Conservation (phyloP, 495 filamentous ascomycete genomes). For the Bathelium albidoporum region DNA sequence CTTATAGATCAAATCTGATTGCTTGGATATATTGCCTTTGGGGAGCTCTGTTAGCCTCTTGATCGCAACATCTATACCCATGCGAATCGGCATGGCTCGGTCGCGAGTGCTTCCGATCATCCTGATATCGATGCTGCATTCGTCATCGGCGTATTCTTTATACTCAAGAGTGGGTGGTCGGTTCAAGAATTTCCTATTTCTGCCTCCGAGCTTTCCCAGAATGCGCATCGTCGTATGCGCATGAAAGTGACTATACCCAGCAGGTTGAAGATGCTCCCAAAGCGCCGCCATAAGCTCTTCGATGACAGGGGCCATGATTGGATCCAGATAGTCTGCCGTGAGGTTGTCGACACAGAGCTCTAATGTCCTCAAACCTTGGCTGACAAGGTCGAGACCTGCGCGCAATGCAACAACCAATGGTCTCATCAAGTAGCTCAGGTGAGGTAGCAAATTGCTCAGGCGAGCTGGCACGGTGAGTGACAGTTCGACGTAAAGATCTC, state of each 20-base stretch:
- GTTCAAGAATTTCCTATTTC: constrained; percentile 89
- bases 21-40: constrained; percentile 52
- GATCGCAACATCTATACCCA: constrained; percentile 82
- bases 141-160: constrained; percentile 76
- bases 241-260: constrained; percentile 92
- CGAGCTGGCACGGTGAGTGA: constrained; percentile 92
- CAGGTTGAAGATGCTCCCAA: constrained; percentile 85
- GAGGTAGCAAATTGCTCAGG: constrained; percentile 90
- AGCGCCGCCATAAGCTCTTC: constrained; percentile 95
- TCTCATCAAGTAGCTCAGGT: constrained; percentile 93
- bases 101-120: constrained; percentile 82
- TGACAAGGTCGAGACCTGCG: constrained; percentile 84
- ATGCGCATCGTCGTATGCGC: constrained; percentile 98
- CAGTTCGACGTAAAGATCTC: constrained; percentile 94
- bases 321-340: constrained; percentile 93
- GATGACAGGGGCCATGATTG: constrained; percentile 98
- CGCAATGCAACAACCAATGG: constrained; percentile 89
- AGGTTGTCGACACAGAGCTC: constrained; percentile 98
- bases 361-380: constrained; percentile 84
- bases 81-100: constrained; percentile 70
- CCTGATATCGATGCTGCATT: constrained; percentile 72
- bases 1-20: constrained; percentile 80
- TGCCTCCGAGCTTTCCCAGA: constrained; percentile 88
- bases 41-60: constrained; percentile 71
- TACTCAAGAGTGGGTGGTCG: constrained; percentile 72